These are phyloP conservation scores for Candida ortonii DNA, from an alignment of 805 yeast genomes.

Conservation along the genomic window DNA sequence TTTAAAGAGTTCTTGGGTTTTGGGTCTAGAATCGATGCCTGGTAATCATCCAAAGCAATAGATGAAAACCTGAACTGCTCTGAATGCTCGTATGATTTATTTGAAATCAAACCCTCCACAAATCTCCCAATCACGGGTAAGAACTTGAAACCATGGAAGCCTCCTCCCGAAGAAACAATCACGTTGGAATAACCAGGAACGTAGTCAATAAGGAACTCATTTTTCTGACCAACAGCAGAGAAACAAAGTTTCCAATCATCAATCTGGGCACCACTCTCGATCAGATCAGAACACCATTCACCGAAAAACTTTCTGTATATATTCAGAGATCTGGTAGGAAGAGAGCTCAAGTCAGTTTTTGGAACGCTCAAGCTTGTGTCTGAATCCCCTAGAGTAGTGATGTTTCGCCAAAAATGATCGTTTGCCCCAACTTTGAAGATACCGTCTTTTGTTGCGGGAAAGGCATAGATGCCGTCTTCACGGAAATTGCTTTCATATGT, in stretches of 20 bases:
- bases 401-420: conserved; percentile 14
- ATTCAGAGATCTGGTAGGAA: conserved; percentile 10
- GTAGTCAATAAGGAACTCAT: conserved; percentile 15
- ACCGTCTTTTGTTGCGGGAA: conserved; percentile 19
- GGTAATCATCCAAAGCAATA: conserved; percentile 9
- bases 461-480: conserved; percentile 16
- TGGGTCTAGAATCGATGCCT: conserved; percentile 2
- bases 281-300: conserved; percentile 8
- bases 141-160: conserved; percentile 18
- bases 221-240: conserved; percentile 8
- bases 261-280: conserved; percentile 2
- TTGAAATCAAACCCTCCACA: conserved; percentile 11
- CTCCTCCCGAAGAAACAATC: conserved; percentile 14
- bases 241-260: conserved; percentile 8
- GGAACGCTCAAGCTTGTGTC: conserved; percentile 7
- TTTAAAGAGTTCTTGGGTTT: conserved; percentile 1
- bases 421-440: conserved; percentile 14
- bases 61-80: conserved; percentile 15
- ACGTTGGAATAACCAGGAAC: conserved; percentile 12
- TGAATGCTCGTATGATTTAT: conserved; percentile 12
- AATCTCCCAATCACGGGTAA: conserved; percentile 21
- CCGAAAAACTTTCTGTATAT: conserved; percentile 11
- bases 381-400: conserved; percentile 1
- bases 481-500: conserved; percentile 12
- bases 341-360: conserved; percentile 5